phyloP scores from a whole-genome alignment of 2,329 filamentous ascomycete genomes.

The Fusarium falciforme region DNA sequence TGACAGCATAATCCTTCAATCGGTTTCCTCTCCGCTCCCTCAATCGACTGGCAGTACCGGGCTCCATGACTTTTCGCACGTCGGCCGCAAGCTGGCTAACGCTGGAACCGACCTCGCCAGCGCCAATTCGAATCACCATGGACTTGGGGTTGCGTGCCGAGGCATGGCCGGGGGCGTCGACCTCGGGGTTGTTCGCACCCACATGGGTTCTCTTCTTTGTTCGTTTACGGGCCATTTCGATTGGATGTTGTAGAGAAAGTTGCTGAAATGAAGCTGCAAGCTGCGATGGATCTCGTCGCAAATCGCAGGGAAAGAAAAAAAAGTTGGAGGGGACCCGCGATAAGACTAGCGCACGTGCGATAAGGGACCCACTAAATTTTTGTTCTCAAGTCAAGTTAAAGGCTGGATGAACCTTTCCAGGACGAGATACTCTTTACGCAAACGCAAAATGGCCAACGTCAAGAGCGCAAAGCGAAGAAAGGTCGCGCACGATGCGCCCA shows the following conservation, averaged over 20 bases:
- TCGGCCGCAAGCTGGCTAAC: constrained; percentile 93
- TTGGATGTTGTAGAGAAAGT: constrained; percentile 28
- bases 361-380: constrained; percentile 51
- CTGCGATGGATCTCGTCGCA: constrained; percentile 30
- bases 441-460: constrained; percentile 45
- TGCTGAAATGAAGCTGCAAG: constrained; percentile 18
- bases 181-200: constrained; percentile 71
- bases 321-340: constrained; percentile 47
- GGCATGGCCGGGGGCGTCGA: constrained; percentile 68
- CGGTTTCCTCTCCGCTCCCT: constrained; percentile 92
- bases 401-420: not conserved
- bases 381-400: constrained; percentile 26
- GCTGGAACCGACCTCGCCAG: constrained; percentile 90
- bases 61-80: constrained; percentile 94
- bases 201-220: constrained; percentile 91
- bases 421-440: not conserved
- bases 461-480: constrained; percentile 56
- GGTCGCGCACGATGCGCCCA: constrained; percentile 46
- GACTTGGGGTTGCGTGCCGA: constrained; percentile 84
- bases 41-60: constrained; percentile 87
- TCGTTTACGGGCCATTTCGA: constrained; percentile 79
- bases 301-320: constrained; percentile 49
- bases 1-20: constrained; percentile 91
- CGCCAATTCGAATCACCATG: constrained; percentile 98
- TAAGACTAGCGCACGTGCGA: constrained; percentile 50